These are phyloP conservation scores for Phytophthora syringae DNA, from an alignment of 352 stramenopile species.

Conservation along the genomic window DNA sequence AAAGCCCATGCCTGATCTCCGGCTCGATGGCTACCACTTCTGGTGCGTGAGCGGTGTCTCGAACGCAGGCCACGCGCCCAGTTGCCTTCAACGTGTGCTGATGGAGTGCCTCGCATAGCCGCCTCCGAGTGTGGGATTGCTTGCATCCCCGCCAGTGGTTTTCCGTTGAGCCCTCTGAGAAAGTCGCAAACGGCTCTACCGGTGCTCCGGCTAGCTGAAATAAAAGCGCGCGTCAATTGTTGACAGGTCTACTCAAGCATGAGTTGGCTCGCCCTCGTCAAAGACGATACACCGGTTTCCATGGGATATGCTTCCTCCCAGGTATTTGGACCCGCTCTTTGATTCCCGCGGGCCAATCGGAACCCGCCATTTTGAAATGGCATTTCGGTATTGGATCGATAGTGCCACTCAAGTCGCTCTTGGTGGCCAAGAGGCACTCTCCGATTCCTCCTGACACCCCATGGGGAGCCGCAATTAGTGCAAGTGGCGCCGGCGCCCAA, in stretches of 20 bases:
- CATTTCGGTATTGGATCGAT: background rate
- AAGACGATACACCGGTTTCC: conserved; percentile 5
- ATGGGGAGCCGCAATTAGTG: conserved; percentile 22
- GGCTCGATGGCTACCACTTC: conserved; percentile 18
- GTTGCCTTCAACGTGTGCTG: too few species aligned
- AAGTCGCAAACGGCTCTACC: conserved; percentile 11
- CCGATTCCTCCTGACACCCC: background rate
- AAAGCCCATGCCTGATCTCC: background rate
- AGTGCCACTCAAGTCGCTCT: conserved; percentile 2
- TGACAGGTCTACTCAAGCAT: conserved; percentile 18
- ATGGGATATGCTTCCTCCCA: background rate
- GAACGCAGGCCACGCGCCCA: too few species aligned
- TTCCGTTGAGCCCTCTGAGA: conserved; percentile 7
- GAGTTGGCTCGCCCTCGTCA: background rate
- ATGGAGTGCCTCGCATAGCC: too few species aligned
- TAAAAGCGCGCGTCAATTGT: background rate
- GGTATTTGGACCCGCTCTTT: conserved; percentile 15
- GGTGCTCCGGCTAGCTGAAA: conserved; percentile 11
- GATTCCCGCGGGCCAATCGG: conserved; percentile 16
- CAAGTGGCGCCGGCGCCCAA: conserved; percentile 13
- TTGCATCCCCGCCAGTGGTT: conserved; percentile 12
- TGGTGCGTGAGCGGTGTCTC: too few species aligned
- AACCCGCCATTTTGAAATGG: too few species aligned
- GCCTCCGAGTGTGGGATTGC: too few species aligned
- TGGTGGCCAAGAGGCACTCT: conserved; percentile 15